Percentiles rank a stretch among this genome's conserved stretches.
phyloP scores from a whole-genome alignment of 257 asterid genomes.

The Cinchona pubescens region DNA sequence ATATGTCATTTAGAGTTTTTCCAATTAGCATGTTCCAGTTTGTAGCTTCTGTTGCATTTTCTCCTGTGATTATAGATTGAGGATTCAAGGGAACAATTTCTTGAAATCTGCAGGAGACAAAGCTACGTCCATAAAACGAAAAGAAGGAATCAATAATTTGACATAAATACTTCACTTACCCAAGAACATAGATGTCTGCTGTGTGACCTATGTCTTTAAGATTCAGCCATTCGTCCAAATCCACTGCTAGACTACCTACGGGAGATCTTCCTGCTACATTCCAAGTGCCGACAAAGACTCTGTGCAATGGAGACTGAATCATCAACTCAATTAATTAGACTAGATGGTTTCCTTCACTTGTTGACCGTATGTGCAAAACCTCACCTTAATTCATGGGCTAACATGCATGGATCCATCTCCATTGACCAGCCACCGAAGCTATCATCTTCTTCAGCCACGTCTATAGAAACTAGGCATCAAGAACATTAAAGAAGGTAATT shows the following conservation, averaged over 20 bases:
- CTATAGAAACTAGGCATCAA: slow-evolving; percentile 24
- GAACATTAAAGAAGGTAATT: not conserved
- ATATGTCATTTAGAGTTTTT: slow-evolving; percentile 58
- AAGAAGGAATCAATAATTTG: not conserved
- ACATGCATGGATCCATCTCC: slow-evolving; percentile 46
- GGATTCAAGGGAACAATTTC: slow-evolving; percentile 87
- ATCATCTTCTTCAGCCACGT: slow-evolving; percentile 46
- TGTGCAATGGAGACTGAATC: slow-evolving; percentile 20
- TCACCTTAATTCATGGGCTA: slow-evolving; percentile 56
- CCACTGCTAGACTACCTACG: slow-evolving; percentile 70
- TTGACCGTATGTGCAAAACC: slow-evolving; percentile 20
- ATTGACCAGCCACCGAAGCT: slow-evolving; percentile 28
- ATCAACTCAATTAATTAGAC: not conserved
- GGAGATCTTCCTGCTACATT: slow-evolving; percentile 95
- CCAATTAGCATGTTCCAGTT: slow-evolving; percentile 83
- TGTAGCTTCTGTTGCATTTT: slow-evolving; percentile 77
- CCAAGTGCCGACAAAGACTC: slow-evolving; percentile 94
- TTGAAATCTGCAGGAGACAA: slow-evolving; percentile 59
- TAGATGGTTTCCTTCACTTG: not conserved
- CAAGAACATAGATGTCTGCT: slow-evolving; percentile 86
- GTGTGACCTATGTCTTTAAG: slow-evolving; percentile 45
- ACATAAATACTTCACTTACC: slow-evolving; percentile 41
- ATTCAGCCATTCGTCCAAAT: slow-evolving; percentile 85
- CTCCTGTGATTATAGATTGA: slow-evolving; percentile 67
- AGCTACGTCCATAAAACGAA: slow-evolving; percentile 3